Percentiles rank a stretch among this genome's conserved stretches.
phyloP scores from a whole-genome alignment of 176 grass and related monocot species.

The Carex scoparia region DNA sequence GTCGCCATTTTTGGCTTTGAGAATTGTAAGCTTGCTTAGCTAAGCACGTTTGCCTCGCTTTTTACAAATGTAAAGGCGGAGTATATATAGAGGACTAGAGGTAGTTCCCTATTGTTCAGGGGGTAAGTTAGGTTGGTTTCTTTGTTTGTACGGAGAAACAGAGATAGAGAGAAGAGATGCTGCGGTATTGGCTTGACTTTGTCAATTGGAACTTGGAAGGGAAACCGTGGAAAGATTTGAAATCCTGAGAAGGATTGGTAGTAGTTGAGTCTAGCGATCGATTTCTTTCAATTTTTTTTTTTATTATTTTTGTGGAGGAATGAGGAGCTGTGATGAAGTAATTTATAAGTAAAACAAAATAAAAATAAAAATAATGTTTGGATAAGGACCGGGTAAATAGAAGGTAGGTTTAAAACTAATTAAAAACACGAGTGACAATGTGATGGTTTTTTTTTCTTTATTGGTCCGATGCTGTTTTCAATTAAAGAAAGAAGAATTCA shows the following conservation, averaged over 20 bases:
- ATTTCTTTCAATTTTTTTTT: neutral
- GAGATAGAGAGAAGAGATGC: neutral
- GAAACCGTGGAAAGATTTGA: neutral
- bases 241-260: slow-evolving; percentile 14
- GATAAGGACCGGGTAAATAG: slow-evolving; percentile 9
- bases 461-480: neutral
- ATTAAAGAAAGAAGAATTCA: neutral
- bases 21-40: neutral
- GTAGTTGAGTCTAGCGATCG: slow-evolving; percentile 14
- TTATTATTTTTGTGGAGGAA: neutral
- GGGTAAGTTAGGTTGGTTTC: neutral
- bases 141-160: slow-evolving; percentile 1
- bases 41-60: neutral
- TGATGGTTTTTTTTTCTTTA: neutral
- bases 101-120: neutral
- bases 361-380: neutral
- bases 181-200: slow-evolving; percentile 8
- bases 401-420: neutral
- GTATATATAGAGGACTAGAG: slow-evolving; percentile 11
- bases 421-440: neutral
- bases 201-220: slow-evolving; percentile 1
- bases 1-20: neutral
- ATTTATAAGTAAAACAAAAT: no score
- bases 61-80: slow-evolving; percentile 1
- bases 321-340: neutral